These are phyloP conservation scores for Colletotrichum sp. DNA, from an alignment of 2,329 filamentous ascomycete species.

Conservation along the genomic window DNA sequence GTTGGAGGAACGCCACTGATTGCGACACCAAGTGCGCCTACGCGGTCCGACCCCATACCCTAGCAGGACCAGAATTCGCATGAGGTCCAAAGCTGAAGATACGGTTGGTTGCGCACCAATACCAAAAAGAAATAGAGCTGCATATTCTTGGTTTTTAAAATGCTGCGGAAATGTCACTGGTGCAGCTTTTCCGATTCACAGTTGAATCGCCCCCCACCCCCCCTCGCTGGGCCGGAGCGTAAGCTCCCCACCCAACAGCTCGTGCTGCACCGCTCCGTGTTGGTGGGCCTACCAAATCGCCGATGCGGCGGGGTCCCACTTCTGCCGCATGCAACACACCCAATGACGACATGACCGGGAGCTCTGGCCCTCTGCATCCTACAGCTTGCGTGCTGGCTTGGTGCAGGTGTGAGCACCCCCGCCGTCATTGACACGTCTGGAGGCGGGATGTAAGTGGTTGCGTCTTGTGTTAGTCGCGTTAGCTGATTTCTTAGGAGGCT, in stretches of 20 bases:
- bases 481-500: background rate
- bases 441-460: background rate
- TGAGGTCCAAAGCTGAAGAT: background rate
- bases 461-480: background rate
- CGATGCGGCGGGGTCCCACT: background rate
- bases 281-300: background rate
- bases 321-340: constrained; percentile 4
- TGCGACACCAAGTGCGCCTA: background rate
- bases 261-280: background rate
- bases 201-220: background rate
- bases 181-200: background rate
- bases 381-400: background rate
- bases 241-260: background rate
- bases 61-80: background rate
- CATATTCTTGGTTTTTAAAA: background rate
- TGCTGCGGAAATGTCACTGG: background rate
- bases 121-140: background rate
- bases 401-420: background rate
- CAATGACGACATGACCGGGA: constrained; percentile 17
- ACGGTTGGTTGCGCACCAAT: background rate
- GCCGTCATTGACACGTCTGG: constrained; percentile 18
- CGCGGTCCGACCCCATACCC: background rate
- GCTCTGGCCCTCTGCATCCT: constrained; percentile 4
- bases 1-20: background rate
- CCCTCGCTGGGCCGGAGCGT: constrained; percentile 3